Evolutionary conservation across 305 asterid genomes (phyloP), one percentile per base, ranked within the genome.

Genomic region (Fraxinus velutina): DNA sequence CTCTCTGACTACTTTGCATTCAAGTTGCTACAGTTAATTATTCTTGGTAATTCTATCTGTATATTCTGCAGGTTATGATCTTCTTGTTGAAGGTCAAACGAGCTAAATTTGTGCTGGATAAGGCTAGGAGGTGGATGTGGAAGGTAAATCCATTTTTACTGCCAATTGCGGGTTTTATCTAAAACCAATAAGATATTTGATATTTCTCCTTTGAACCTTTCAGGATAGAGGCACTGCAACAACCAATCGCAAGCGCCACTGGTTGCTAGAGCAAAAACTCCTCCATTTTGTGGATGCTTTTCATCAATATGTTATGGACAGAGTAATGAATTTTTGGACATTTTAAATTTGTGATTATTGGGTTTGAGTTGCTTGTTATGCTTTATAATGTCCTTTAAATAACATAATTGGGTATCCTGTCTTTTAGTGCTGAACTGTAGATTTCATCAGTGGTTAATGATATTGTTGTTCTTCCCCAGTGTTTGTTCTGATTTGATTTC

Each of bases 301-400:
- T 89, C 98, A 96, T 88, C 98, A 96, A 83, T 96, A 96, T 84
- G 97, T 96, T 82, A 96, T 94, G 99, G 99, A 96, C 89, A 89
- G 99, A 87, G 97, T 95, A 91, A 86, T 79, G 80, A 75, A 76
- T 60, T 83, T 82, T 80, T 78, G 36, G 36, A 79, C 36, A 39
- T 81, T 80, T 88, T 62, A 76, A 24, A 79, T 32, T 30, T 34
- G 47, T 70, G 74, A 4, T 37, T 78, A 79, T 37, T 22, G 39
- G 32, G 21, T 27, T 9, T 47, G 34, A 52, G 37, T 55, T 75
- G 22, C 13, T 57, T 60, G 34, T 30, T 39, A 77, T 73, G 55
- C 64, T 62, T 27, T 37, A 57, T 71, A 34, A 34, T 71, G 78
- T 68, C 29, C 0, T 75, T 75, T 52, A 78, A 70, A 50, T 17